Percentiles rank a stretch among this genome's conserved stretches.
phyloP scores from a whole-genome alignment of 495 filamentous ascomycete genomes.

The Trichocladium antarcticum region DNA sequence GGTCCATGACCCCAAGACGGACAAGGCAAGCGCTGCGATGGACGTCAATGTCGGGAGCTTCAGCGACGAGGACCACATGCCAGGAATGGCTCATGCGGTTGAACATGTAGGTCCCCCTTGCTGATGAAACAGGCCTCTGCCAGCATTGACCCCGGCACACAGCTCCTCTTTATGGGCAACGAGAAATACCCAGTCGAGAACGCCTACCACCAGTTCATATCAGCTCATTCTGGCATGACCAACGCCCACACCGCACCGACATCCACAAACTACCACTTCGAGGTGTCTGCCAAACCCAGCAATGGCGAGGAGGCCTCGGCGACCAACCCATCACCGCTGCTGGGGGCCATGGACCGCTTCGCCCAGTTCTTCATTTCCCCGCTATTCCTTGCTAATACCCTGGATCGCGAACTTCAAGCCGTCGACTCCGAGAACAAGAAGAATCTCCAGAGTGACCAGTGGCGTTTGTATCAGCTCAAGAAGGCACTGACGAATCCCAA shows the following conservation, averaged over 20 bases:
- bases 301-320: constrained; percentile 43
- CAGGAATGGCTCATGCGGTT: constrained; percentile 86
- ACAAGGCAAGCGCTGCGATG: constrained; percentile 91
- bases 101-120: constrained; percentile 42
- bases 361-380: constrained; percentile 95
- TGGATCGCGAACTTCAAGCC: constrained; percentile 83
- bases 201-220: constrained; percentile 86
- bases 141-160: constrained; percentile 19
- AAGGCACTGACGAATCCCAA: constrained; percentile 81
- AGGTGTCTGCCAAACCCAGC: constrained; percentile 65
- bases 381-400: constrained; percentile 76
- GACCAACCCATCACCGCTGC: constrained; percentile 59
- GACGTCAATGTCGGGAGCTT: constrained; percentile 96
- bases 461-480: constrained; percentile 85
- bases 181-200: constrained; percentile 97
- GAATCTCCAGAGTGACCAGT: constrained; percentile 90
- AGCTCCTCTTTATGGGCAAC: constrained; percentile 97
- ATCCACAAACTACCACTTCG: constrained; percentile 97
- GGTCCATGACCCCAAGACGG: constrained; percentile 89
- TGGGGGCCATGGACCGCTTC: constrained; percentile 88
- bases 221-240: constrained; percentile 75
- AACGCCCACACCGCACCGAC: constrained; percentile 93
- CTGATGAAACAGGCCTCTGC: neutral
- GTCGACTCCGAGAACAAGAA: constrained; percentile 99
- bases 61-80: constrained; percentile 80